Percentiles rank a stretch among this genome's conserved stretches.
phyloP scores from a whole-genome alignment of 2,329 filamentous ascomycete species.

The Byssochlamys sp. region DNA sequence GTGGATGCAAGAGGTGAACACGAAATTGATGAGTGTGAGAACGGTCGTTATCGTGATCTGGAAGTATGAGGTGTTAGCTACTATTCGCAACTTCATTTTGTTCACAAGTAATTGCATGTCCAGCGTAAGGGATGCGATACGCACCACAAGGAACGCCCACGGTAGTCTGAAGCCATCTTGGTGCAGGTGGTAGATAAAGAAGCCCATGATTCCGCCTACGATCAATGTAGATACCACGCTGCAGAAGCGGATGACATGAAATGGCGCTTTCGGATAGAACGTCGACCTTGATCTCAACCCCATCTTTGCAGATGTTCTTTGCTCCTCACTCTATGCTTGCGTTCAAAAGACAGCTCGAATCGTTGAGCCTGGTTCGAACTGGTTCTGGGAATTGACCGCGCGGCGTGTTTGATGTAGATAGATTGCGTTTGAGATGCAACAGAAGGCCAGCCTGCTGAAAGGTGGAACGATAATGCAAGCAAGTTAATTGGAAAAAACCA shows the following conservation, averaged over 20 bases:
- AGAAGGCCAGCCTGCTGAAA: neutral
- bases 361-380: neutral
- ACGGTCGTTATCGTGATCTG: constrained; percentile 45
- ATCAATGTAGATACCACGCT: constrained; percentile 45
- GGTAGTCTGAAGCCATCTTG: constrained; percentile 45
- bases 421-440: neutral
- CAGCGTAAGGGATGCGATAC: constrained; percentile 8
- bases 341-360: neutral
- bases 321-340: neutral
- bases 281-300: constrained; percentile 23
- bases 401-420: neutral
- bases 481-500: too few species aligned
- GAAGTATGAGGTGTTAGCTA: neutral
- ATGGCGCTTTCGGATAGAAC: constrained; percentile 30
- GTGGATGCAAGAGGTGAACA: constrained; percentile 43
- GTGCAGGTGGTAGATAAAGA: constrained; percentile 47
- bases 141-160: constrained; percentile 52
- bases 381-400: neutral
- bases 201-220: constrained; percentile 45
- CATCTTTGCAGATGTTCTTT: constrained; percentile 14
- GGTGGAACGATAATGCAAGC: neutral
- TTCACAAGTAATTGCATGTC: neutral
- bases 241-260: constrained; percentile 29
- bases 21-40: constrained; percentile 42
- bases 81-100: neutral